Percentiles rank a stretch among this genome's conserved stretches.
Conservation (phyloP, 441 rosid genomes). For the Kokia cookei region DNA sequence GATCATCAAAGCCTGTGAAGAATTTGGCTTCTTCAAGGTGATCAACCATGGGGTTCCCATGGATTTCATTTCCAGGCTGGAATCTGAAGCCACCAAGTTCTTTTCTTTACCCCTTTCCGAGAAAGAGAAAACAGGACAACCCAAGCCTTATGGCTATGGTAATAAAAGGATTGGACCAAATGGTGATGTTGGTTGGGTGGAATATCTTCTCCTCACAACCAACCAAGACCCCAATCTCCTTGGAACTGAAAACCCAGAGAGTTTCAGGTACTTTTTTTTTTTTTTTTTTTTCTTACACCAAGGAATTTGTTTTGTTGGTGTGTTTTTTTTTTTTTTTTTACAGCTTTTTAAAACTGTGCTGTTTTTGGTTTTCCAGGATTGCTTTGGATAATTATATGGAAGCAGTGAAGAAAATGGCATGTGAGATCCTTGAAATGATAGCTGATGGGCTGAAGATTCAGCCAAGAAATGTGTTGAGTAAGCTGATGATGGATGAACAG, state of each 20-base stretch:
- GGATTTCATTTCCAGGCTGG: slow-evolving; percentile 41
- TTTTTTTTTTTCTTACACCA: neutral
- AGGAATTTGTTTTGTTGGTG: neutral
- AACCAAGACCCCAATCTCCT: slow-evolving; percentile 23
- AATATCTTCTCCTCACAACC: slow-evolving; percentile 40
- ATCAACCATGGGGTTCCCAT: slow-evolving; percentile 57
- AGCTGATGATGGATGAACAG: slow-evolving; percentile 40
- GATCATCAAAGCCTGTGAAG: slow-evolving; percentile 62
- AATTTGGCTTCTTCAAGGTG: slow-evolving; percentile 63
- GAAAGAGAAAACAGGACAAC: slow-evolving; percentile 39
- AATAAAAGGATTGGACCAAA: slow-evolving; percentile 49
- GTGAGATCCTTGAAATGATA: slow-evolving; percentile 37
- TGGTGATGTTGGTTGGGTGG: slow-evolving; percentile 64
- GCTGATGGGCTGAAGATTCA: slow-evolving; percentile 52
- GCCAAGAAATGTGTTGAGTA: slow-evolving; percentile 40
- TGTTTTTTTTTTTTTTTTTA: neutral
- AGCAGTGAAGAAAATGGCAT: slow-evolving; percentile 45
- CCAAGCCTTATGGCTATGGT: slow-evolving; percentile 58
- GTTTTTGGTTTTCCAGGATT: slow-evolving; percentile 23
- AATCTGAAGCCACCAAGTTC: slow-evolving; percentile 43
- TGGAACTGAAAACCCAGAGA: slow-evolving; percentile 18
- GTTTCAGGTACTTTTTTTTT: slow-evolving; percentile 28
- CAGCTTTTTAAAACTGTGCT: neutral
- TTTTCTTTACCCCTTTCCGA: slow-evolving; percentile 42
- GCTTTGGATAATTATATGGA: slow-evolving; percentile 42